These are phyloP conservation scores for Arthrocladium fulminans DNA, from an alignment of 2,329 filamentous ascomycete species.

Conservation along the genomic window DNA sequence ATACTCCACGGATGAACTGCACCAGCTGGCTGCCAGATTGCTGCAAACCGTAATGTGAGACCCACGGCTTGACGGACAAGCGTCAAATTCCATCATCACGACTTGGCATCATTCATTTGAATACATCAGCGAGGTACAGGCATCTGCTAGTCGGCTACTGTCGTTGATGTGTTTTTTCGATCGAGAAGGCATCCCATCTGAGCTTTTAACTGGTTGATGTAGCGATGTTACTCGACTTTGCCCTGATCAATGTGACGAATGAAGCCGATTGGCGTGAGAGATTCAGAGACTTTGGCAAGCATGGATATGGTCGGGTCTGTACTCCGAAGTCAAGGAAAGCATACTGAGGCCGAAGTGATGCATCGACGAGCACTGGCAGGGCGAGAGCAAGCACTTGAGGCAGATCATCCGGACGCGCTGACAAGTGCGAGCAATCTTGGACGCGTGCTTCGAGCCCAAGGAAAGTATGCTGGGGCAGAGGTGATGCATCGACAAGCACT, in stretches of 20 bases:
- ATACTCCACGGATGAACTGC: slow-evolving; percentile 11
- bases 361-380: too few relatives aligned
- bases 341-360: slow-evolving; percentile 12
- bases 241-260: slow-evolving; percentile 5
- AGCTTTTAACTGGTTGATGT: slow-evolving; percentile 22
- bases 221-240: slow-evolving; percentile 16
- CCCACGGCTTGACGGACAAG: slow-evolving; percentile 19
- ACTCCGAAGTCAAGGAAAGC: slow-evolving; percentile 11
- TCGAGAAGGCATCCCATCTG: slow-evolving; percentile 23
- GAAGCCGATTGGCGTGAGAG: slow-evolving; percentile 18
- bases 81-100: slow-evolving; percentile 26
- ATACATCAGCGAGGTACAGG: slow-evolving; percentile 19
- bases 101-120: slow-evolving; percentile 30
- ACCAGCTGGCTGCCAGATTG: slow-evolving; percentile 22
- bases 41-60: slow-evolving; percentile 17
- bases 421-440: too few relatives aligned
- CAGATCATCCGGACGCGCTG: too few relatives aligned
- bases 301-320: slow-evolving; percentile 15
- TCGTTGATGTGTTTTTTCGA: slow-evolving; percentile 27
- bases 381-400: too few relatives aligned
- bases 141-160: slow-evolving; percentile 23
- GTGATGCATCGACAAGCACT: too few relatives aligned
- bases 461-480: too few relatives aligned
- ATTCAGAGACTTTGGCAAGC: slow-evolving; percentile 22
- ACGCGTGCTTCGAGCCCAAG: too few relatives aligned